A percentile compares a stretch with the other conserved stretches of the same genome.
Conservation (phyloP, 2,329 filamentous ascomycete species). For the Fusarium sp. region DNA sequence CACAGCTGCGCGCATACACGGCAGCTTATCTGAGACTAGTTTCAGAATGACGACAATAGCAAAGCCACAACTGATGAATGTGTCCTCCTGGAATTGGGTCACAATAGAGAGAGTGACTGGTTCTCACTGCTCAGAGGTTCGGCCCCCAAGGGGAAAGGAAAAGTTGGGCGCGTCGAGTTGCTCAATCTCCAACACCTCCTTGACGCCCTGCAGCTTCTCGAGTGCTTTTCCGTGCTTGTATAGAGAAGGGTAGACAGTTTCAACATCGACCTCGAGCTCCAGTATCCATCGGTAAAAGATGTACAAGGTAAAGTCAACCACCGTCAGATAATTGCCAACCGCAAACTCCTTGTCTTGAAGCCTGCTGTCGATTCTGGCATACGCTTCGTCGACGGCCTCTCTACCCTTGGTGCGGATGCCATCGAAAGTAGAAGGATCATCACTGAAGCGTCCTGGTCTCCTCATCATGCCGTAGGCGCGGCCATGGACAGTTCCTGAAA, state of each 20-base stretch:
- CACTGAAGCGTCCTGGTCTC: slow-evolving; percentile 43
- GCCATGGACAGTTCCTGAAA: slow-evolving; percentile 47
- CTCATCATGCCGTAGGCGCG: slow-evolving; percentile 41
- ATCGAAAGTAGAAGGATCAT: slow-evolving; percentile 16
- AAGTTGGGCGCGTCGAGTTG: neutral
- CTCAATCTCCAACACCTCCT: slow-evolving; percentile 13
- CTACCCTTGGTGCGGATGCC: slow-evolving; percentile 12
- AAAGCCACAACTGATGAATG: neutral
- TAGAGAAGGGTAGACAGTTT: slow-evolving; percentile 12
- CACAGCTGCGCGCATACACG: neutral
- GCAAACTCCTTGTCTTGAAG: neutral
- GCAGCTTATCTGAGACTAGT: neutral
- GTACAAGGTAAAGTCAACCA: slow-evolving; percentile 35
- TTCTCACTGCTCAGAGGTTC: neutral
- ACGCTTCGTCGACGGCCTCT: neutral
- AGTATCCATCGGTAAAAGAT: slow-evolving; percentile 35
- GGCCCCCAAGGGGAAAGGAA: neutral
- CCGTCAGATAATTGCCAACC: slow-evolving; percentile 22
- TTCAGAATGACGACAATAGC: neutral
- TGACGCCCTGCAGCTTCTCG: slow-evolving; percentile 18
- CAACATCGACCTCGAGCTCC: slow-evolving; percentile 14
- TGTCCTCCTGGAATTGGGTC: neutral
- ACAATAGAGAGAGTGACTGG: neutral
- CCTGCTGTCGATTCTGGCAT: slow-evolving; percentile 10
- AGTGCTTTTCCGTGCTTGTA: neutral